Conservation (phyloP, 306 rosid species). For the Lathyrus aphaca region DNA sequence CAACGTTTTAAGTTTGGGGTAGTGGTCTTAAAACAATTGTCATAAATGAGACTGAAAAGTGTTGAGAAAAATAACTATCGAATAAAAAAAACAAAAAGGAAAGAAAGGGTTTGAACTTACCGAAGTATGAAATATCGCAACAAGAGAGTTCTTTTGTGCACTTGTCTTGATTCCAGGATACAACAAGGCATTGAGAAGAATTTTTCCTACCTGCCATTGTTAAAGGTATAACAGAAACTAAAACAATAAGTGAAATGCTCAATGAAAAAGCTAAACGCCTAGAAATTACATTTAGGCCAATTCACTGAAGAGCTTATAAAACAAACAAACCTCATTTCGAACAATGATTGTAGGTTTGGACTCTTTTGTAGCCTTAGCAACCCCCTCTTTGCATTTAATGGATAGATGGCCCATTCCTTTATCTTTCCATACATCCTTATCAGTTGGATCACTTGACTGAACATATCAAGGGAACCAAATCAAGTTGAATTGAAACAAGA, state of each 20-base stretch:
- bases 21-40: no score
- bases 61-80: no score
- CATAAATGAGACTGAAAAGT: no score
- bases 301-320: background rate
- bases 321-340: conserved; percentile 81
- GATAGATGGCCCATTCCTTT: conserved; percentile 89
- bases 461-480: conserved; percentile 37
- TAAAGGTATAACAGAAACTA: conserved; percentile 35
- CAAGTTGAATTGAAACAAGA: conserved; percentile 25
- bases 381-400: conserved; percentile 91
- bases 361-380: conserved; percentile 85
- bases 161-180: conserved; percentile 95
- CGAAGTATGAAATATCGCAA: conserved; percentile 91
- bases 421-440: conserved; percentile 88
- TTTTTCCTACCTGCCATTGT: conserved; percentile 78
- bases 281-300: conserved; percentile 4
- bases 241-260: conserved; percentile 30
- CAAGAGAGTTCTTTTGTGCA: conserved; percentile 85
- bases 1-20: no score
- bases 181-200: conserved; percentile 87
- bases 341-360: conserved; percentile 91
- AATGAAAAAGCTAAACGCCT: background rate
- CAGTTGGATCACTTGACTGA: conserved; percentile 86
- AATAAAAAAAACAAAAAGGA: no score
- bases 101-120: conserved; percentile 45